A percentile compares a stretch with the other conserved stretches of the same genome.
These are phyloP conservation scores for Cryphonectria parasitica DNA, from an alignment of 2,329 filamentous ascomycete genomes.

Conservation along the genomic window DNA sequence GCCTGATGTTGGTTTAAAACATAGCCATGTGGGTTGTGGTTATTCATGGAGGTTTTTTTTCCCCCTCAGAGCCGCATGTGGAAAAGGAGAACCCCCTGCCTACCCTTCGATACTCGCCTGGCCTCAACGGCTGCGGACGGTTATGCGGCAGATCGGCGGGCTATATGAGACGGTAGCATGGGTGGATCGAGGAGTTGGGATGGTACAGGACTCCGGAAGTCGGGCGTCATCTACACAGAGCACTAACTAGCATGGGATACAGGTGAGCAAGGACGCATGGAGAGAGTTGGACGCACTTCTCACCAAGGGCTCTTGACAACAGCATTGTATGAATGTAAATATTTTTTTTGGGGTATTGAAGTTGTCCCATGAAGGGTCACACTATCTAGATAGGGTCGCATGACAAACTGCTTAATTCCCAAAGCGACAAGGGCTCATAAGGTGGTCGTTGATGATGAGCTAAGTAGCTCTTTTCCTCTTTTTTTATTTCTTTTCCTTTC, in stretches of 20 bases:
- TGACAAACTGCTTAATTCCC: background rate
- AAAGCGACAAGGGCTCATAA: background rate
- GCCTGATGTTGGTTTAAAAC: background rate
- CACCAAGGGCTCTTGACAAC: background rate
- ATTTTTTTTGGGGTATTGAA: background rate
- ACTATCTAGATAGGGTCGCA: background rate
- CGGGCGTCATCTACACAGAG: background rate
- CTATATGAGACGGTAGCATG: background rate
- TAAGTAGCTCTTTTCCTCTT: background rate
- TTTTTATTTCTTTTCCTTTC: background rate
- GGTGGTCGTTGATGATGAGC: background rate
- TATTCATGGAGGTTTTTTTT: background rate
- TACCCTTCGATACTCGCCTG: background rate
- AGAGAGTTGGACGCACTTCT: background rate
- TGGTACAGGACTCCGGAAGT: background rate
- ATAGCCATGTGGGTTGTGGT: background rate
- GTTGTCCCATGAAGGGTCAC: background rate
- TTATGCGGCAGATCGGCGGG: conserved; percentile 1
- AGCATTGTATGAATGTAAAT: background rate
- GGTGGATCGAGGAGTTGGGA: background rate
- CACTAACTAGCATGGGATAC: background rate
- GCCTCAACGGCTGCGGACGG: background rate
- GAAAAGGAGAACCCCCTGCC: background rate
- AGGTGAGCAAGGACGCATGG: background rate
- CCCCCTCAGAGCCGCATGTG: background rate